phyloP scores from a whole-genome alignment of 139 green algal genomes.

The Closterium sp. region DNA sequence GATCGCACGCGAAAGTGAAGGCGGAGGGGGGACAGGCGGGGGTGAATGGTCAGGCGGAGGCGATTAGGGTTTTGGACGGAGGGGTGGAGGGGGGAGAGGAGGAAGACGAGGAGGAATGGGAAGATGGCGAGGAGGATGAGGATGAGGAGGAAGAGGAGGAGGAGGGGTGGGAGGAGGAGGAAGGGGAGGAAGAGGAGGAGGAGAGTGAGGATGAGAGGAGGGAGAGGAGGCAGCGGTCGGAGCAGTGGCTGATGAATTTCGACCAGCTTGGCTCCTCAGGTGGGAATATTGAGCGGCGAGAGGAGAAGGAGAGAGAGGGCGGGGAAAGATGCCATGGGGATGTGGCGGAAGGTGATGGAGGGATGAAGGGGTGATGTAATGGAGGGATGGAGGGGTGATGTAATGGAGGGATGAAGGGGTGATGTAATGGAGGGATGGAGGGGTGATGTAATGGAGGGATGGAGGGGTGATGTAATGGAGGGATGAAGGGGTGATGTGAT shows the following conservation, averaged over 20 bases:
- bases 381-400: no score
- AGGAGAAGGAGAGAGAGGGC: no score
- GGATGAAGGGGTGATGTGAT: no score
- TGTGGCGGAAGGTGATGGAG: no score
- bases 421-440: no score
- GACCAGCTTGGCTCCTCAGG: background rate
- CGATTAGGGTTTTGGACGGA: background rate
- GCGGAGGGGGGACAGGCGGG: no score
- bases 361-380: no score
- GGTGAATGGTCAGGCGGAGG: background rate
- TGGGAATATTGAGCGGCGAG: background rate
- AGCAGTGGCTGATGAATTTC: background rate
- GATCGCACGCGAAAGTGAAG: background rate
- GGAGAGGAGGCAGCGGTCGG: background rate
- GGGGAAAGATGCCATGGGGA: no score
- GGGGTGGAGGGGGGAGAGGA: background rate
- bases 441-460: no score
- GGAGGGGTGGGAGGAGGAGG: background rate
- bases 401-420: no score
- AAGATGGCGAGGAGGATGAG: background rate
- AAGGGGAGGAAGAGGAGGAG: background rate
- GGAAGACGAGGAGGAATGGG: background rate
- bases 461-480: no score
- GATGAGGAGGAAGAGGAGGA: background rate
- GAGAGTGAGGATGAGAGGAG: background rate